Conservation (phyloP, 371 early-diverging fungal genomes). For the Massospora cicadina region DNA sequence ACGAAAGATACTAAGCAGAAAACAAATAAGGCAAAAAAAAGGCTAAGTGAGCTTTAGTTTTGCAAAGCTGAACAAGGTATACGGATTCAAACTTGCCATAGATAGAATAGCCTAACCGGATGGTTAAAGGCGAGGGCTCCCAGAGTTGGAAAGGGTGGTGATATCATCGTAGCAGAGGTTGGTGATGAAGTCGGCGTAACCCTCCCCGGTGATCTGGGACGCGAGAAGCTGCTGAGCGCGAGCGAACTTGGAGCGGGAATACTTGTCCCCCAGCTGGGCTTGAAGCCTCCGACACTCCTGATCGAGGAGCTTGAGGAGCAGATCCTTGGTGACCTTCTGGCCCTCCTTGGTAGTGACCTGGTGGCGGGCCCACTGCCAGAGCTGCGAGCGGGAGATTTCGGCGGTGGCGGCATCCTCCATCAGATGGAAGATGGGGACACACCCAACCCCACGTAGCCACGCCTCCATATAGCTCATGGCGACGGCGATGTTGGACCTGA, state of each 20-base stretch:
- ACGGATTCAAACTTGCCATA: too few species aligned
- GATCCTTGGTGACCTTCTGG: conserved; percentile 49
- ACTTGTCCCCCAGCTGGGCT: conserved; percentile 35
- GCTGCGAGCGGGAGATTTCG: conserved; percentile 90
- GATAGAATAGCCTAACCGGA: too few species aligned
- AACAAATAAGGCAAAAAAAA: too few species aligned
- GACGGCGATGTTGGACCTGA: conserved; percentile 79
- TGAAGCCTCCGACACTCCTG: conserved; percentile 63
- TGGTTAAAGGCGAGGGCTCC: conserved; percentile 8
- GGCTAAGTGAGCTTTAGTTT: too few species aligned
- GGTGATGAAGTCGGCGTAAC: conserved; percentile 85
- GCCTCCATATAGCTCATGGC: conserved; percentile 87
- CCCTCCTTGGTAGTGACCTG: conserved; percentile 65
- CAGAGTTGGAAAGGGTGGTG: not conserved
- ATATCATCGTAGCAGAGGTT: conserved; percentile 64
- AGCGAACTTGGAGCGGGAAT: conserved; percentile 44
- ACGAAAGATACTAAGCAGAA: too few species aligned
- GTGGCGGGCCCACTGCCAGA: conserved; percentile 94
- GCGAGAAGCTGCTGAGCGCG: conserved; percentile 60
- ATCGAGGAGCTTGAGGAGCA: conserved; percentile 51
- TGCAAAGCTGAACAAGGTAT: too few species aligned
- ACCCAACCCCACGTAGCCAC: conserved; percentile 87
- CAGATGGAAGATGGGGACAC: conserved; percentile 90
- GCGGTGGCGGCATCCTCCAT: conserved; percentile 97
- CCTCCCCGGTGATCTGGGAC: conserved; percentile 59